Conservation (phyloP, 2,329 filamentous ascomycete genomes). For the Hyphodiscus sp. region DNA sequence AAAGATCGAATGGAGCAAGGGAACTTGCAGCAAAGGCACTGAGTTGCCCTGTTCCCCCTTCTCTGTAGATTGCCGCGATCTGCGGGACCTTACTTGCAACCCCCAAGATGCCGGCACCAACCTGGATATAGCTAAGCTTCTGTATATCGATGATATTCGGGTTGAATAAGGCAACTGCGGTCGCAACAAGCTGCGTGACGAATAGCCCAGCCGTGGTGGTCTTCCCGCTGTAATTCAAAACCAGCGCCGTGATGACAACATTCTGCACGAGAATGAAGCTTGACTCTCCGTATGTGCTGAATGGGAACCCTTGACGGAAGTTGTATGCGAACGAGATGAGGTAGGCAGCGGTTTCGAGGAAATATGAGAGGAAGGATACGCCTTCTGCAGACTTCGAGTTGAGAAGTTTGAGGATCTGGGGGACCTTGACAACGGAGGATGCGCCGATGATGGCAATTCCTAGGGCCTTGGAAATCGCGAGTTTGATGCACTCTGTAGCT, state of each 20-base stretch:
- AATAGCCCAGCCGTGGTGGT: constrained; percentile 65
- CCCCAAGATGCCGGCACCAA: constrained; percentile 73
- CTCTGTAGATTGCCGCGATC: constrained; percentile 75
- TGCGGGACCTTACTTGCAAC: constrained; percentile 92
- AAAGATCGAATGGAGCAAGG: not conserved
- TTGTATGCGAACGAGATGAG: constrained; percentile 91
- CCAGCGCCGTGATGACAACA: constrained; percentile 77
- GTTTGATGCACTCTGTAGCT: constrained; percentile 74
- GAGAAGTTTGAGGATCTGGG: constrained; percentile 90
- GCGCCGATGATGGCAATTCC: constrained; percentile 91
- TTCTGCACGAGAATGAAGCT: constrained; percentile 90
- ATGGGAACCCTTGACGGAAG: constrained; percentile 82
- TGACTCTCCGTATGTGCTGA: constrained; percentile 95
- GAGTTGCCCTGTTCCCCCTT: constrained; percentile 89
- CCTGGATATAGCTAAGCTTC: constrained; percentile 59
- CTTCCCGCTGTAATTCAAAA: constrained; percentile 75
- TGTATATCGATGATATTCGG: constrained; percentile 54
- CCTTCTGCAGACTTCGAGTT: constrained; percentile 74
- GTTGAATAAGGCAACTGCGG: constrained; percentile 64
- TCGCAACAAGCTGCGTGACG: constrained; percentile 66
- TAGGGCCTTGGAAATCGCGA: constrained; percentile 85
- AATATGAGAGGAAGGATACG: constrained; percentile 82
- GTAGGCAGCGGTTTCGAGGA: constrained; percentile 84
- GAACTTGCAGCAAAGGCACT: constrained; percentile 84
- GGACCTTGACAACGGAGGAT: constrained; percentile 89